phyloP scores from a whole-genome alignment of 2,329 filamentous ascomycete species.

The Colletotrichum camelliae region DNA sequence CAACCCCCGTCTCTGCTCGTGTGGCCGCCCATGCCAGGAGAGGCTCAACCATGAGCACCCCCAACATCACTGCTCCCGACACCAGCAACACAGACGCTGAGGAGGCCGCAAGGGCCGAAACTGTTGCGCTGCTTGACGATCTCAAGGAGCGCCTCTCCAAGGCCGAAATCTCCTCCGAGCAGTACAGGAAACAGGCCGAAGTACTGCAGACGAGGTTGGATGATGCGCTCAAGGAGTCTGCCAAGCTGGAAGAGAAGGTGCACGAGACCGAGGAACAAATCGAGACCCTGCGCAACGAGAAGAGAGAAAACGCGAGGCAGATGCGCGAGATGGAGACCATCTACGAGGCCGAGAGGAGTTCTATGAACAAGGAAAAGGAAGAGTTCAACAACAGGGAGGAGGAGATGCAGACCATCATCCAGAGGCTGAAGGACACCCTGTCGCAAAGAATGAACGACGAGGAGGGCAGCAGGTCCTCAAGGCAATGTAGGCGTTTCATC shows the following conservation, averaged over 20 bases:
- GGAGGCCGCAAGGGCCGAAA: constrained; percentile 80
- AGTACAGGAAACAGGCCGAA: constrained; percentile 83
- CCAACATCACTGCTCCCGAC: not conserved
- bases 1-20: constrained; percentile 75
- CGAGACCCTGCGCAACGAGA: constrained; percentile 82
- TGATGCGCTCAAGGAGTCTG: constrained; percentile 82
- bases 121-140: constrained; percentile 80
- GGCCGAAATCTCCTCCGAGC: constrained; percentile 78
- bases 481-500: constrained; percentile 56
- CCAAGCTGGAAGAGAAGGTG: constrained; percentile 83
- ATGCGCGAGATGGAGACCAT: constrained; percentile 91
- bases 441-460: constrained; percentile 72
- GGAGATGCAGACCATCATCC: constrained; percentile 88
- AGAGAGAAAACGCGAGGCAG: constrained; percentile 81
- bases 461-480: constrained; percentile 62
- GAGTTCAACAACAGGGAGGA: constrained; percentile 84
- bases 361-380: constrained; percentile 90
- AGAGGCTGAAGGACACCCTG: constrained; percentile 88
- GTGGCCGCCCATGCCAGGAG: constrained; percentile 71
- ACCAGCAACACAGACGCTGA: constrained; percentile 56
- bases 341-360: constrained; percentile 87
- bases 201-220: constrained; percentile 86
- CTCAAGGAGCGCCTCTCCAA: constrained; percentile 82
- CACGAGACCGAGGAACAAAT: constrained; percentile 88
- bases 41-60: constrained; percentile 48